Evolutionary conservation across 306 rosid genomes (phyloP).

Genomic region (Acacia melanoxylon): DNA sequence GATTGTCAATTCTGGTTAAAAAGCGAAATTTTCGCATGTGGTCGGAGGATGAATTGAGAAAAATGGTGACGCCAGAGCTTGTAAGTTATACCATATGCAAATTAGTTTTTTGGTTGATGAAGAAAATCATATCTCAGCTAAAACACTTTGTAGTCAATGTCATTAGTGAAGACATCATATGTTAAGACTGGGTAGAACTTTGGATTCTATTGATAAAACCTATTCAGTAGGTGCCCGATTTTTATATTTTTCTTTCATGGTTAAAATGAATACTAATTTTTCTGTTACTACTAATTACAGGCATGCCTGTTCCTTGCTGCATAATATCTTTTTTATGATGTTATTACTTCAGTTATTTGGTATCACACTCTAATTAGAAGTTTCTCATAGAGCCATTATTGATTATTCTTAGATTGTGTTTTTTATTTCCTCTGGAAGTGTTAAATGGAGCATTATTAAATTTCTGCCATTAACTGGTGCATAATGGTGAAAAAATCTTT

Average conservation of each 20-base stretch:
- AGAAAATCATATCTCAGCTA: constrained; percentile 17
- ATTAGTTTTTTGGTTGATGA: constrained; percentile 1
- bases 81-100: constrained; percentile 51
- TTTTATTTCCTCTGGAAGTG: not conserved
- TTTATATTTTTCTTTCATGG: constrained; percentile 9
- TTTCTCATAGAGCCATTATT: not conserved
- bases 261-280: not conserved
- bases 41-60: constrained; percentile 79
- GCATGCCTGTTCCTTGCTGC: not conserved
- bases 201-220: constrained; percentile 5
- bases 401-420: constrained; percentile 17
- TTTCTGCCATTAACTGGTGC: not conserved
- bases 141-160: constrained; percentile 13
- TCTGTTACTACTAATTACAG: not conserved
- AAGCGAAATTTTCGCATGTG: constrained; percentile 81
- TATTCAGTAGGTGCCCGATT: constrained; percentile 1
- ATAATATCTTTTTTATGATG: constrained; percentile 2
- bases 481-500: not conserved
- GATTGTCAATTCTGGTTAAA: constrained; percentile 77
- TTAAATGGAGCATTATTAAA: not conserved
- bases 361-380: not conserved
- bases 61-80: constrained; percentile 93
- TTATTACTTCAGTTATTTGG: constrained; percentile 9
- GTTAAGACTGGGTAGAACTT: not conserved
- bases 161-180: constrained; percentile 17